Base-by-base conservation (phyloP, 108 stramenopile genomes). In the Cyclostephanos invisitatus region DNA sequence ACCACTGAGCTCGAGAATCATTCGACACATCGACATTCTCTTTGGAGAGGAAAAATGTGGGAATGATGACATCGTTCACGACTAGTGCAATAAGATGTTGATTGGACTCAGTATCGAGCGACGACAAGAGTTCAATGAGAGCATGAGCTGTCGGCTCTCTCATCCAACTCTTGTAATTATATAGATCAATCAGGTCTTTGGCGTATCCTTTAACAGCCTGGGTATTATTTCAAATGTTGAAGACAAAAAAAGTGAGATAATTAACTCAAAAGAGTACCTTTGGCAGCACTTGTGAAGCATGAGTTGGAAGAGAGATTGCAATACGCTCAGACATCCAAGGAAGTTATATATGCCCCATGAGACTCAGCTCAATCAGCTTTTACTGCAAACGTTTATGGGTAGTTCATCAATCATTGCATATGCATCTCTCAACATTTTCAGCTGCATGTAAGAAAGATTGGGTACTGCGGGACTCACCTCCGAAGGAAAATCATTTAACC, bases 131-230 rank as follows among this genome's bases (percentile, higher is more conserved):
- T 18, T 89, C 88, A 10, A 86, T 83, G 20, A 91, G 78, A 2
- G 88, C 93, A 77, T 91, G 87, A 25, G 85, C 83, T 35, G 89
- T 80, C 47, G 91, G 87, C 67, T 94, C 93, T 82, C 85, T 80
- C 89, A 94, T 83, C 89, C 89, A 94, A 17, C 77, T 82, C 60
- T 89, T 87, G 54, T 81, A 70, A 67, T 84, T 70, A 72, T 88
- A 91, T 11, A 94, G 84, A 48, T 88, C 82, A n/a, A 87, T 75
- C n/a, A 94, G 78, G 68, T 91, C 90, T 14, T 54, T 50, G 6
- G 64, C 48, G 27, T 84, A 87, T 22, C 61, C 74, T 48, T 56
- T 50, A 44, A 78, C 66, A 37, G 79, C 77, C 72, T 84, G 65
- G 8, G 15, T 59, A 59, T 59, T 59, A 59, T 59, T 29, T 25